Evolutionary conservation across 805 yeast genomes (phyloP), one percentile per base, ranked within the genome.

Genomic region (Lipomyces mesembrius): DNA sequence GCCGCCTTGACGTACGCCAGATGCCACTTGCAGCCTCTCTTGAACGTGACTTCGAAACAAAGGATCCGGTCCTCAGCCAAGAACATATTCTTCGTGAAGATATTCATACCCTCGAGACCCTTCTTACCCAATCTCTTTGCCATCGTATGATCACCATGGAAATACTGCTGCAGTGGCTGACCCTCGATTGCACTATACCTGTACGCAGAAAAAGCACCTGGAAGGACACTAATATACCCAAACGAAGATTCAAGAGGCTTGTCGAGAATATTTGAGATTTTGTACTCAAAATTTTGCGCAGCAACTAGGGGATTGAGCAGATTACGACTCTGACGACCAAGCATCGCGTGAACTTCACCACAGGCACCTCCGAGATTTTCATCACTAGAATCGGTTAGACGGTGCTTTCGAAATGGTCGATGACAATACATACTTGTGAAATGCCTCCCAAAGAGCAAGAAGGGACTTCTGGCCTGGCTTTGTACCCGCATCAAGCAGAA

Each of bases 151-250:
- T 87, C 90, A 63, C 90, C 90, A 71, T 86, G 86, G 79, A 86
- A 87, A 73, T 87, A 87, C 73, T 87, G 88, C 70, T 85, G 88
- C 58, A 87, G 78, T 0, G 90, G 90, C 2, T 89, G 85, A 64
- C 88, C 88, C 65, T 82, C 84, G 25, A 87, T 80, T 1, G 90
- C 90, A 22, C 82, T 79, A 70, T 80, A 86, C 56, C 90, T 74
- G 74, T 87, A 87, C 12, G 90, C 90, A 3, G 89, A 85, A 71
- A 87, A 87, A 0, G 90, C 90, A 69, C 90, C 90, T 3, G 90
- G 90, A 58, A 87, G 80, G 51, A 87, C 90, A 0, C 87, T 82
- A 68, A 87, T 87, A 71, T 85, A 87, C 11, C 90, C 90, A 75
- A 87, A 87, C 17, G 83, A 82, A 0, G 88, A 84, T 74, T 87